A percentile compares a stretch with the other conserved stretches of the same genome.
Conservation (phyloP, 2,329 filamentous ascomycete genomes). For the Pseudonectria buxi region DNA sequence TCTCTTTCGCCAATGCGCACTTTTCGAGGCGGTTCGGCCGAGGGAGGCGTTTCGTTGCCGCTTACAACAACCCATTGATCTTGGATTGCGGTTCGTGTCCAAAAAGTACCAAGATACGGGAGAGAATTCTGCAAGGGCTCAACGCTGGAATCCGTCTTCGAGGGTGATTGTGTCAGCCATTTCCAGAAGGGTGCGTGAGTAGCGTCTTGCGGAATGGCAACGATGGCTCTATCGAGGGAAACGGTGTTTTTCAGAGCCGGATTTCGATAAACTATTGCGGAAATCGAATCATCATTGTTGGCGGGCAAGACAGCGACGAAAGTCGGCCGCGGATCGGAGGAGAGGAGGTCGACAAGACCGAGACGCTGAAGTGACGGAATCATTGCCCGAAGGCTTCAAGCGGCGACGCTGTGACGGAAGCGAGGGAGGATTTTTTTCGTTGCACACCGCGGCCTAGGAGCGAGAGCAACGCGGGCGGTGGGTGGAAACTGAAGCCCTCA, state of each 20-base stretch:
- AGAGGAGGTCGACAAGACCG: constrained; percentile 34
- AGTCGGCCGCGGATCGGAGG: constrained; percentile 35
- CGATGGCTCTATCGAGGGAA: constrained; percentile 25
- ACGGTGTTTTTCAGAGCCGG: constrained; percentile 26
- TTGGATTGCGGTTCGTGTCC: constrained; percentile 31
- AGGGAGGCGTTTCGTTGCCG: constrained; percentile 29
- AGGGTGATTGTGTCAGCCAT: constrained; percentile 27
- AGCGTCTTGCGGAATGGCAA: constrained; percentile 23
- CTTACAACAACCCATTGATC: constrained; percentile 33
- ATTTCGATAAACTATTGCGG: constrained; percentile 31
- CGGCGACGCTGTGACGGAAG: constrained; percentile 2
- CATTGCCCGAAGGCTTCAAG: constrained; percentile 15
- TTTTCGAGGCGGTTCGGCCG: constrained; percentile 27
- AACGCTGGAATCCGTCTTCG: constrained; percentile 3
- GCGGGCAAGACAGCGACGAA: constrained; percentile 28
- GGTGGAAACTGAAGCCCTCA: too few species aligned
- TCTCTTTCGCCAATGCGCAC: constrained; percentile 22
- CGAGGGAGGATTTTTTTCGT: not conserved
- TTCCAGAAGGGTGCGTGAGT: constrained; percentile 31
- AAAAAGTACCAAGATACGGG: constrained; percentile 26
- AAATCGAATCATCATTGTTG: constrained; percentile 3
- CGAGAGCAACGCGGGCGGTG: too few species aligned
- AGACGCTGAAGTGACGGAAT: constrained; percentile 19
- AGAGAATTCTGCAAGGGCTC: constrained; percentile 19
- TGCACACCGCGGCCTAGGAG: too few species aligned